Evolutionary conservation across 352 stramenopile species (phyloP).

Genomic region (Pythium grandisporangium): DNA sequence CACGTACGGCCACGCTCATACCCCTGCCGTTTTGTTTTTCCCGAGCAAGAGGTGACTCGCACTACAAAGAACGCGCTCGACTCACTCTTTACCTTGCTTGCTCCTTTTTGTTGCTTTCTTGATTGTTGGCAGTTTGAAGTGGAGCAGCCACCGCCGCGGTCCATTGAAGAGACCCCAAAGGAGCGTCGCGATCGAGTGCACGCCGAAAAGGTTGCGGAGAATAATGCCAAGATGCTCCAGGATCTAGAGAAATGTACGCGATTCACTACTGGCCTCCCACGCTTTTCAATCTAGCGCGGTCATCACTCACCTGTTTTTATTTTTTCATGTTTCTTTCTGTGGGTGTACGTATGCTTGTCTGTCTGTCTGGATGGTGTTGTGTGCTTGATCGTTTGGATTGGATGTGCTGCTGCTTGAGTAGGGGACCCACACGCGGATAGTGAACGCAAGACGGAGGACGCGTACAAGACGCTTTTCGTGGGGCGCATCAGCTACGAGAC

Average conservation of each 20-base stretch:
- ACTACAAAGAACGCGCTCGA: too few species aligned
- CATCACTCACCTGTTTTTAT: too few species aligned
- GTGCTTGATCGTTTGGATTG: background rate
- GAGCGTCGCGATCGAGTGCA: constrained; percentile 55
- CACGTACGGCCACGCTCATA: constrained; percentile 7
- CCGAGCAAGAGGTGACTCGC: too few species aligned
- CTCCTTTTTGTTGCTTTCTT: too few species aligned
- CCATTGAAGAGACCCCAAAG: constrained; percentile 68
- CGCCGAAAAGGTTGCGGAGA: constrained; percentile 40
- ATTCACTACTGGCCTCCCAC: too few species aligned
- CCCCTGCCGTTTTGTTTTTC: too few species aligned
- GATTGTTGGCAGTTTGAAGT: constrained; percentile 76
- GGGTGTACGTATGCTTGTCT: too few species aligned
- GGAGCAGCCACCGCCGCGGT: constrained; percentile 37
- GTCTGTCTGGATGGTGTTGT: background rate
- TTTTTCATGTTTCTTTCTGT: too few species aligned
- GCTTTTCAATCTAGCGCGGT: too few species aligned
- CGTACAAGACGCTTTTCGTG: constrained; percentile 99
- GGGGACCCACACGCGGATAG: constrained; percentile 56
- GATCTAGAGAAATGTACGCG: constrained; percentile 48
- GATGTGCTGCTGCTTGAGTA: constrained; percentile 4
- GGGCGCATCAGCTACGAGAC: constrained; percentile 96
- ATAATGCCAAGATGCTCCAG: constrained; percentile 60
- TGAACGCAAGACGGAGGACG: constrained; percentile 72
- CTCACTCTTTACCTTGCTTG: too few species aligned